Conservation (phyloP, 345 rosid genomes). For the Carallia pectinifolia region DNA sequence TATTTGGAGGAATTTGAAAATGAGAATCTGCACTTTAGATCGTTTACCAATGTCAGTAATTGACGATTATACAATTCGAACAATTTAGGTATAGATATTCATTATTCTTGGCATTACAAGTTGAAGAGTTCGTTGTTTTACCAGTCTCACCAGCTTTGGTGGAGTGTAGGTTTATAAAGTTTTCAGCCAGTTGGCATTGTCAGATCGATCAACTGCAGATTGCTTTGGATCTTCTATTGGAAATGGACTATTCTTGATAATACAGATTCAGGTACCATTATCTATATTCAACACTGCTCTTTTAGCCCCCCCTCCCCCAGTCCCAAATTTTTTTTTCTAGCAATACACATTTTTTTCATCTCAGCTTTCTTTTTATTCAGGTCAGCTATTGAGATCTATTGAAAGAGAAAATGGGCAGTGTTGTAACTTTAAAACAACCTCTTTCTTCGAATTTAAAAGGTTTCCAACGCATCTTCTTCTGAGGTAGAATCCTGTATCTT, state of each 20-base stretch:
- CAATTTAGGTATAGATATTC: slow-evolving; percentile 40
- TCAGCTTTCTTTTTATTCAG: slow-evolving; percentile 31
- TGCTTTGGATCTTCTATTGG: slow-evolving; percentile 57
- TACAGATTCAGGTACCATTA: slow-evolving; percentile 68
- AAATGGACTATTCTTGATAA: slow-evolving; percentile 72
- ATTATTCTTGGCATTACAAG: slow-evolving; percentile 11
- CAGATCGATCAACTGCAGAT: slow-evolving; percentile 40
- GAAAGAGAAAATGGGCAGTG: slow-evolving; percentile 80
- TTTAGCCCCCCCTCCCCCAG: no score
- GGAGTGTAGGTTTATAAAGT: slow-evolving; percentile 66
- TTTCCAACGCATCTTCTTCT: slow-evolving; percentile 28
- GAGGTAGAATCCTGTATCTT: slow-evolving; percentile 39
- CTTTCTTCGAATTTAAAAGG: slow-evolving; percentile 45
- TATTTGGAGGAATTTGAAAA: slow-evolving; percentile 76
- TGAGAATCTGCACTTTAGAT: slow-evolving; percentile 44
- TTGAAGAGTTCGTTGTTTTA: neutral
- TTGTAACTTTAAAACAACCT: slow-evolving; percentile 62
- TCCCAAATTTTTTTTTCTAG: no score
- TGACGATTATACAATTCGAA: no score
- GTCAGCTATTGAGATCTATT: slow-evolving; percentile 62
- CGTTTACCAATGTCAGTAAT: no score
- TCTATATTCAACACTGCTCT: neutral
- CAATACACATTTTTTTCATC: neutral
- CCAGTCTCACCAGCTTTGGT: slow-evolving; percentile 15
- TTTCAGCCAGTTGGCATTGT: slow-evolving; percentile 59